phyloP scores from a whole-genome alignment of 169 alveolate genomes.

The Cryptosporidium andersoni region DNA sequence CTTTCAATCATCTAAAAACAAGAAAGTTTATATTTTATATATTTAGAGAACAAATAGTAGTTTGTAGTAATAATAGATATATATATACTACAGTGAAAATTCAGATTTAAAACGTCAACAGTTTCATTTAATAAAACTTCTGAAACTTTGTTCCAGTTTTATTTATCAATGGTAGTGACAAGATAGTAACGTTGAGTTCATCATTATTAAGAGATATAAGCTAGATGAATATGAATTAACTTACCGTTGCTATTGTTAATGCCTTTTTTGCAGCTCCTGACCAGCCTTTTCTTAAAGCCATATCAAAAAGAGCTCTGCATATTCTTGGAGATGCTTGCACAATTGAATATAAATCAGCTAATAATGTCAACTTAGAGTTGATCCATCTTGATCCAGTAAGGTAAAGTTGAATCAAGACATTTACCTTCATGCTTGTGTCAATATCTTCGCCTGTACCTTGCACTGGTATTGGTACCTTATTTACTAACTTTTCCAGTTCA shows the following conservation, averaged over 20 bases:
- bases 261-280: slow-evolving; percentile 90
- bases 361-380: slow-evolving; percentile 41
- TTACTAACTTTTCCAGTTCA: slow-evolving; percentile 92
- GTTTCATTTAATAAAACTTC: no score
- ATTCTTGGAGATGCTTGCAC: slow-evolving; percentile 99
- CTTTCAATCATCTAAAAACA: slow-evolving; percentile 90
- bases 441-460: slow-evolving; percentile 85
- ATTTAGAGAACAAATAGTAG: not conserved
- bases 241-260: slow-evolving; percentile 79
- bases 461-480: slow-evolving; percentile 89
- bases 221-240: not conserved
- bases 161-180: slow-evolving; percentile 71
- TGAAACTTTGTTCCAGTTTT: not conserved
- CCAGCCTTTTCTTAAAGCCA: slow-evolving; percentile 93
- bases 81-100: not conserved
- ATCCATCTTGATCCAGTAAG: slow-evolving; percentile 93
- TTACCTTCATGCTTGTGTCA: slow-evolving; percentile 89
- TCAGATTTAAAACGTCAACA: not conserved
- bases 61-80: not conserved
- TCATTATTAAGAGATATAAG: slow-evolving; percentile 15
- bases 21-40: not conserved
- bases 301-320: slow-evolving; percentile 96
- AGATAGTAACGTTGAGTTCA: slow-evolving; percentile 44
- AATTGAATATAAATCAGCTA: slow-evolving; percentile 95
- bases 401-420: slow-evolving; percentile 95